A percentile compares a stretch with the other conserved stretches of the same genome.
These are phyloP conservation scores for Amphichorda felina DNA, from an alignment of 2,329 filamentous ascomycete genomes.

Conservation along the genomic window DNA sequence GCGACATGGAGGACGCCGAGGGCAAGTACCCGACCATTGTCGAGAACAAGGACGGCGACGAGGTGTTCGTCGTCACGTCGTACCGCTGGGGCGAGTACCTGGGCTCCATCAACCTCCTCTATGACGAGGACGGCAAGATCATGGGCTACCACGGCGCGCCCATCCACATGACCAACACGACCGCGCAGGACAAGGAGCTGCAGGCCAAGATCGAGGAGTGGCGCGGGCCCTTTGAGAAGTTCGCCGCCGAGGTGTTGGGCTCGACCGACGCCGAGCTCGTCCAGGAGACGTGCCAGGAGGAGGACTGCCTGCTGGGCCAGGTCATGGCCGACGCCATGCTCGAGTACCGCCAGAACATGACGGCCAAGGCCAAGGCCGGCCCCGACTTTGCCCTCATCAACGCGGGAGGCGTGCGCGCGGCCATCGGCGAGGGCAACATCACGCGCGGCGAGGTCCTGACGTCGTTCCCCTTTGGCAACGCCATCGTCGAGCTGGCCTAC, in stretches of 20 bases:
- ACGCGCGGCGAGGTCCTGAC: conserved; percentile 53
- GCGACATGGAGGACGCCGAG: conserved; percentile 42
- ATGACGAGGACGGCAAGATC: conserved; percentile 46
- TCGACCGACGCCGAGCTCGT: conserved; percentile 41
- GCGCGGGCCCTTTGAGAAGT: conserved; percentile 49
- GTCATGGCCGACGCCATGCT: conserved; percentile 49
- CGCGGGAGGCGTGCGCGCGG: conserved; percentile 50
- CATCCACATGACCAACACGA: conserved; percentile 51
- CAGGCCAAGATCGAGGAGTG: conserved; percentile 47
- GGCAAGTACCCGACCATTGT: conserved; percentile 54
- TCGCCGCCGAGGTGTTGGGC: conserved; percentile 45
- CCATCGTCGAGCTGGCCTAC: conserved; percentile 44
- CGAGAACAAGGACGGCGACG: conserved; percentile 47
- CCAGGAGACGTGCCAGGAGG: conserved; percentile 42
- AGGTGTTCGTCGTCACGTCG: conserved; percentile 57
- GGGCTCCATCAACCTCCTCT: conserved; percentile 55
- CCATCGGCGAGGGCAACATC: conserved; percentile 47
- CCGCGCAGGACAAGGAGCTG: conserved; percentile 40
- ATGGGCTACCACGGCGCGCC: conserved; percentile 52
- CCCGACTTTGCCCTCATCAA: conserved; percentile 51
- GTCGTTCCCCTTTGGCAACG: conserved; percentile 54
- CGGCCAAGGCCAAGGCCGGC: conserved; percentile 19
- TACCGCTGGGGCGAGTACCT: conserved; percentile 60
- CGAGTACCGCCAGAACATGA: conserved; percentile 41
- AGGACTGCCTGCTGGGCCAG: conserved; percentile 47